Percentiles rank a stretch among this genome's conserved stretches.
Conservation (phyloP, 1,284 basidiomycete species). For the Dichomitus squalens region DNA sequence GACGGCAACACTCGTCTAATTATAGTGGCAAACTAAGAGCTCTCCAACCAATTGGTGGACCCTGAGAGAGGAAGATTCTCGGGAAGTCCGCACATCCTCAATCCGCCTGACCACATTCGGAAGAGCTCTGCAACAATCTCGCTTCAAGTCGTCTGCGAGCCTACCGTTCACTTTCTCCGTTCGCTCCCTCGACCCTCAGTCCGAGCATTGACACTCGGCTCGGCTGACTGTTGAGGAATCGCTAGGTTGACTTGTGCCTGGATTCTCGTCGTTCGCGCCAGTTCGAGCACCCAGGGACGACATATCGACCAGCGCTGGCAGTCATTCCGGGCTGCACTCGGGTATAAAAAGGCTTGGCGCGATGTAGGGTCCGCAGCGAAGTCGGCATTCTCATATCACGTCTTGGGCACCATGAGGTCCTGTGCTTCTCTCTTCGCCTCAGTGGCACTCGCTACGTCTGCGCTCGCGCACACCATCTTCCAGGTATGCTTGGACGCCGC, state of each 20-base stretch:
- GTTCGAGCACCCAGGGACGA: too few species aligned
- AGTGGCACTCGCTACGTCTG: slow-evolving; percentile 31
- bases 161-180: slow-evolving; percentile 5
- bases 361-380: not conserved
- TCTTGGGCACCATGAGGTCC: slow-evolving; percentile 21
- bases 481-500: slow-evolving; percentile 35
- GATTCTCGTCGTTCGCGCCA: not conserved
- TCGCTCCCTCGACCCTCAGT: not conserved
- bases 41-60: not conserved
- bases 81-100: not conserved
- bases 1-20: not conserved
- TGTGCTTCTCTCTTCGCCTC: slow-evolving; percentile 31
- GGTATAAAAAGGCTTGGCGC: slow-evolving; percentile 13
- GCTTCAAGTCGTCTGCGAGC: slow-evolving; percentile 6
- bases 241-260: slow-evolving; percentile 5
- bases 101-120: slow-evolving; percentile 16
- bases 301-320: not conserved
- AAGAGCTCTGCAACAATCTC: slow-evolving; percentile 22
- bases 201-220: not conserved
- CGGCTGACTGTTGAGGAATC: not conserved
- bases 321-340: not conserved
- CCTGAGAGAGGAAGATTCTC: slow-evolving; percentile 13
- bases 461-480: slow-evolving; percentile 50
- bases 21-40: not conserved
- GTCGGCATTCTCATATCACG: not conserved